Percentiles rank a stretch among this genome's conserved stretches.
These are phyloP conservation scores for Zymoseptoria passerinii DNA, from an alignment of 2,329 filamentous ascomycete species.

Conservation along the genomic window DNA sequence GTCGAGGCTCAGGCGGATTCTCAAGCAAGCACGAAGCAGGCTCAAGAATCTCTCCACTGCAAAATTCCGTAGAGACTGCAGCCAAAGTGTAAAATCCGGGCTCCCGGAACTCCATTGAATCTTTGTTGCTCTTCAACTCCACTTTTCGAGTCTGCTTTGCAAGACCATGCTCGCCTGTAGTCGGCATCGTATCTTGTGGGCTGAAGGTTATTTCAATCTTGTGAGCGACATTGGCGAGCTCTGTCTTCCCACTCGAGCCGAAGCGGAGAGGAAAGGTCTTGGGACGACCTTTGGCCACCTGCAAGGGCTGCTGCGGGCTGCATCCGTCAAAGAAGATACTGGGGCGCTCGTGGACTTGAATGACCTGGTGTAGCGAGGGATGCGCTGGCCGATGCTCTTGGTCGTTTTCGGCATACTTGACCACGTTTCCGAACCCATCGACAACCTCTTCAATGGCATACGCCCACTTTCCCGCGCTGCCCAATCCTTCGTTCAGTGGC, in stretches of 20 bases:
- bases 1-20: slow-evolving; percentile 79
- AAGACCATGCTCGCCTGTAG: slow-evolving; percentile 61
- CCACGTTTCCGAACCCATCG: slow-evolving; percentile 80
- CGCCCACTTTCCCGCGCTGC: slow-evolving; percentile 68
- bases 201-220: slow-evolving; percentile 75
- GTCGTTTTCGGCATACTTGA: slow-evolving; percentile 65
- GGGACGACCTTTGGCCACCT: slow-evolving; percentile 67
- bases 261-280: slow-evolving; percentile 65
- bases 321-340: slow-evolving; percentile 63
- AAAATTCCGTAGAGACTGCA: slow-evolving; percentile 70
- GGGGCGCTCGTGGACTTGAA: slow-evolving; percentile 81
- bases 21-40: slow-evolving; percentile 87
- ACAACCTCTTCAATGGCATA: slow-evolving; percentile 89
- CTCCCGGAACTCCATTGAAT: slow-evolving; percentile 61
- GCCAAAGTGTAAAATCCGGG: slow-evolving; percentile 82
- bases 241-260: slow-evolving; percentile 50
- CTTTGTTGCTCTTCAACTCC: slow-evolving; percentile 52
- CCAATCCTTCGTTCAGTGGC: slow-evolving; percentile 82
- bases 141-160: slow-evolving; percentile 51
- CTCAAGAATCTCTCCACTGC: slow-evolving; percentile 80
- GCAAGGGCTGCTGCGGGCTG: slow-evolving; percentile 69
- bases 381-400: slow-evolving; percentile 45
- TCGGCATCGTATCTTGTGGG: slow-evolving; percentile 59
- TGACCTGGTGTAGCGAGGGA: slow-evolving; percentile 59
- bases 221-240: slow-evolving; percentile 57